Conservation (phyloP, 2,329 filamentous ascomycete species). For the Colletotrichum tropicale region DNA sequence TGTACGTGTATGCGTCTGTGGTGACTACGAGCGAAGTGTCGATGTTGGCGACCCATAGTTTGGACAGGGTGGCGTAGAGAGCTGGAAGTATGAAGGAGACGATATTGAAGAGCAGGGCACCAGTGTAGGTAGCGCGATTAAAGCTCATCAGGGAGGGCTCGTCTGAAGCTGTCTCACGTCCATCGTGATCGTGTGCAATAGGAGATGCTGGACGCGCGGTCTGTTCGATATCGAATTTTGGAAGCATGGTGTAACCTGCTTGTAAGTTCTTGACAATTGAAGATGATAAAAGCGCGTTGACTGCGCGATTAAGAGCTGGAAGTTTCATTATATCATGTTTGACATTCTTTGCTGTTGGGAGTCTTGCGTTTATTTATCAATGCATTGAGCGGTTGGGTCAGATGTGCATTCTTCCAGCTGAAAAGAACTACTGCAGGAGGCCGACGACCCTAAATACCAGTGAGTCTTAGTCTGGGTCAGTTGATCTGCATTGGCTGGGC, state of each 20-base stretch:
- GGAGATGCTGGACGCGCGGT: background rate
- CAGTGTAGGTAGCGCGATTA: slow-evolving; percentile 44
- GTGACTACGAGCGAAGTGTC: slow-evolving; percentile 65
- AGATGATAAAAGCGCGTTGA: background rate
- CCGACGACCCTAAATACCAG: background rate
- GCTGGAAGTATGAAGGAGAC: slow-evolving; percentile 68
- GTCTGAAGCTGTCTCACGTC: background rate
- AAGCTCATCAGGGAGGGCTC: background rate
- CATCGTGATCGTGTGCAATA: background rate
- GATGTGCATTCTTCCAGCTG: background rate
- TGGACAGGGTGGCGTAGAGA: slow-evolving; percentile 69
- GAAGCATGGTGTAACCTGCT: slow-evolving; percentile 1
- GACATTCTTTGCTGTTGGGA: background rate
- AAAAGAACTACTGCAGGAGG: background rate
- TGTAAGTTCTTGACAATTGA: background rate
- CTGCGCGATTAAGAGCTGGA: background rate
- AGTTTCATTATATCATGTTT: background rate
- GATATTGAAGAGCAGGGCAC: slow-evolving; percentile 67
- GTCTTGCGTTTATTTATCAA: background rate
- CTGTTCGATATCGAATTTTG: background rate
- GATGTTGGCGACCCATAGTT: slow-evolving; percentile 74
- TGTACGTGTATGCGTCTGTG: slow-evolving; percentile 73
- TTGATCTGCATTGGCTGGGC: background rate
- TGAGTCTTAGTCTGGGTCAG: background rate
- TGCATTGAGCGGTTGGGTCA: background rate